These are phyloP conservation scores for Penicillium rolfsii DNA, from an alignment of 2,329 filamentous ascomycete species.

Conservation along the genomic window DNA sequence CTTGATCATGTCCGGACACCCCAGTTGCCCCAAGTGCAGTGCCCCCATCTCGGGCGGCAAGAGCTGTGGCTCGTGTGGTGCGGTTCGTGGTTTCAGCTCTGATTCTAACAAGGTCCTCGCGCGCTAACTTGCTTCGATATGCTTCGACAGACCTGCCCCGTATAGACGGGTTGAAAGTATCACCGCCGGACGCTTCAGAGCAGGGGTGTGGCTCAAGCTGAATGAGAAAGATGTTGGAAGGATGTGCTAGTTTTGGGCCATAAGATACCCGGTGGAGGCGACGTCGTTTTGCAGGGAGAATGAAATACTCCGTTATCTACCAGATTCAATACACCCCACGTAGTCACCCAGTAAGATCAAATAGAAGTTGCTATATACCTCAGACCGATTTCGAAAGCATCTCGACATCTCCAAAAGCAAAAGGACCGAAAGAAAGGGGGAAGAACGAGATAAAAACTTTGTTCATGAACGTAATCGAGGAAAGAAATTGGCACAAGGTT, in stretches of 20 bases:
- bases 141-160: conserved; percentile 25
- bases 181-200: background rate
- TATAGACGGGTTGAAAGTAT: conserved; percentile 11
- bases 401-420: conserved; percentile 10
- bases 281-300: background rate
- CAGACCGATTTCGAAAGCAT: conserved; percentile 6
- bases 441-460: conserved; percentile 10
- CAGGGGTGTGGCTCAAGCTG: background rate
- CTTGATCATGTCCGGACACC: conserved; percentile 27
- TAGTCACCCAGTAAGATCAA: background rate
- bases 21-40: conserved; percentile 30
- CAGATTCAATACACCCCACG: no score
- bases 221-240: no score
- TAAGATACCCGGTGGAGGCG: background rate
- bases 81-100: conserved; percentile 20
- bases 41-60: conserved; percentile 20
- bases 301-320: background rate
- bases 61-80: conserved; percentile 31
- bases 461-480: conserved; percentile 24
- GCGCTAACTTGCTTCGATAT: conserved; percentile 6
- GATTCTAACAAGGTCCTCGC: conserved; percentile 15
- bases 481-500: conserved; percentile 24
- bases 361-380: conserved; percentile 24
- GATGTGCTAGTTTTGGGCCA: background rate
- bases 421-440: background rate